A percentile compares a stretch with the other conserved stretches of the same genome.
phyloP scores from a whole-genome alignment of 768 basidiomycete genomes.

The Pleurotus pulmonarius region DNA sequence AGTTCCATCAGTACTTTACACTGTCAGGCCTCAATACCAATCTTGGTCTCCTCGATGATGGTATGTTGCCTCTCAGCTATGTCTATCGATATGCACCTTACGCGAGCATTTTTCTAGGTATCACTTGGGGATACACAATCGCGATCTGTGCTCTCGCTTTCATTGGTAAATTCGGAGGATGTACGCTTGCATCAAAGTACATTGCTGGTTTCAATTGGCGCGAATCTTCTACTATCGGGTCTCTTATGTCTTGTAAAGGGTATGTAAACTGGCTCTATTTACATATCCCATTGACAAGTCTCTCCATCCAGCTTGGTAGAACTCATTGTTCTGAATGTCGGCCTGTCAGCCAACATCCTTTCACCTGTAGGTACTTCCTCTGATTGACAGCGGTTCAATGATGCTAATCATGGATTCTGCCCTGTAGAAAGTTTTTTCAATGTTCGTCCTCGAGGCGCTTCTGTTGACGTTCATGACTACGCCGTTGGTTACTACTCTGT shows the following conservation, averaged over 20 bases:
- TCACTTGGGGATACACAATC: conserved; percentile 87
- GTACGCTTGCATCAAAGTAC: conserved; percentile 62
- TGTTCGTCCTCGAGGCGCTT: conserved; percentile 89
- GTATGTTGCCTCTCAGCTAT: conserved; percentile 25
- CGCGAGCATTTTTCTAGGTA: conserved; percentile 33
- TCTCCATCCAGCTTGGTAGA: conserved; percentile 65
- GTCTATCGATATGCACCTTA: background rate
- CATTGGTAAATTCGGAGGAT: conserved; percentile 85
- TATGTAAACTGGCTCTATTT: conserved; percentile 21
- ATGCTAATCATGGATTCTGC: background rate
- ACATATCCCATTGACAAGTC: background rate
- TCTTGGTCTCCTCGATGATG: conserved; percentile 77
- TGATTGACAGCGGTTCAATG: background rate
- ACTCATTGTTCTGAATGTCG: conserved; percentile 94
- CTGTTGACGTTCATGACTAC: conserved; percentile 85
- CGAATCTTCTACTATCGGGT: conserved; percentile 81
- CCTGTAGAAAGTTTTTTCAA: conserved; percentile 72
- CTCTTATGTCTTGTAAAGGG: conserved; percentile 97
- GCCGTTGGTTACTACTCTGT: conserved; percentile 62
- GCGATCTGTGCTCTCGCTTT: conserved; percentile 80
- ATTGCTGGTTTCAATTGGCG: conserved; percentile 75
- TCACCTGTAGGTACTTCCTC: conserved; percentile 33
- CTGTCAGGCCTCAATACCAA: conserved; percentile 88
- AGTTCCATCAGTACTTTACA: conserved; percentile 72
- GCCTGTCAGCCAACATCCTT: conserved; percentile 76